Evolutionary conservation across 2,329 filamentous ascomycete genomes (phyloP).

Genomic region (Gyromitra esculenta): DNA sequence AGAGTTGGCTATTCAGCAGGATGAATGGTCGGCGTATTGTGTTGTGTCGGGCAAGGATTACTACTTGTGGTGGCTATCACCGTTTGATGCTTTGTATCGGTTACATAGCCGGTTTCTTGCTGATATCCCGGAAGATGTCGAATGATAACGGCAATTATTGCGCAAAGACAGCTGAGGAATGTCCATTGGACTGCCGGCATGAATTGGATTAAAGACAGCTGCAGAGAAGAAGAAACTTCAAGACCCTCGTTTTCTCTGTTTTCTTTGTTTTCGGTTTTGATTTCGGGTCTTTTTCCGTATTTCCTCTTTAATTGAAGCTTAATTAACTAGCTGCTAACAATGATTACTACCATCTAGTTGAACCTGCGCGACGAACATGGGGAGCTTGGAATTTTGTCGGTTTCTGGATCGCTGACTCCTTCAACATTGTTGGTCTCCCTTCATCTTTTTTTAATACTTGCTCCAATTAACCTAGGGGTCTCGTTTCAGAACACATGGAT

Average conservation of each 20-base stretch:
- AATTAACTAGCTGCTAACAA: not conserved
- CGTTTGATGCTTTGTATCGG: constrained; percentile 12
- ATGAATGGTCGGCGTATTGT: not conserved
- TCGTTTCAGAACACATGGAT: constrained; percentile 80
- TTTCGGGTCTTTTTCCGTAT: not conserved
- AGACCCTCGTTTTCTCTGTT: not conserved
- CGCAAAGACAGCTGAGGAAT: constrained; percentile 5
- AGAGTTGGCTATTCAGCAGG: not conserved
- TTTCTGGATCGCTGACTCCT: constrained; percentile 85
- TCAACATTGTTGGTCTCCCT: constrained; percentile 72
- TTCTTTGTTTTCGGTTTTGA: not conserved
- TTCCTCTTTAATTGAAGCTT: not conserved
- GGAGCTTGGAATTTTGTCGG: constrained; percentile 86
- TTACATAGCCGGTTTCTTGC: constrained; percentile 13
- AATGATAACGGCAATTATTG: constrained; percentile 7
- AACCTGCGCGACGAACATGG: constrained; percentile 83
- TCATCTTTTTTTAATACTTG: not conserved
- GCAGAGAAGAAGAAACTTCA: not conserved
- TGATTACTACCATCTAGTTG: constrained; percentile 65
- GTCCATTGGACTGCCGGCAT: not conserved
- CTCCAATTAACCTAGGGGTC: constrained; percentile 12
- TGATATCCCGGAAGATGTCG: constrained; percentile 13
- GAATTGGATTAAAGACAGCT: not conserved
- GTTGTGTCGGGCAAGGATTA: constrained; percentile 14
- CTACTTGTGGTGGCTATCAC: constrained; percentile 12